These are phyloP conservation scores for Earliella scabrosa DNA, from an alignment of 1,284 basidiomycete species.

Conservation along the genomic window DNA sequence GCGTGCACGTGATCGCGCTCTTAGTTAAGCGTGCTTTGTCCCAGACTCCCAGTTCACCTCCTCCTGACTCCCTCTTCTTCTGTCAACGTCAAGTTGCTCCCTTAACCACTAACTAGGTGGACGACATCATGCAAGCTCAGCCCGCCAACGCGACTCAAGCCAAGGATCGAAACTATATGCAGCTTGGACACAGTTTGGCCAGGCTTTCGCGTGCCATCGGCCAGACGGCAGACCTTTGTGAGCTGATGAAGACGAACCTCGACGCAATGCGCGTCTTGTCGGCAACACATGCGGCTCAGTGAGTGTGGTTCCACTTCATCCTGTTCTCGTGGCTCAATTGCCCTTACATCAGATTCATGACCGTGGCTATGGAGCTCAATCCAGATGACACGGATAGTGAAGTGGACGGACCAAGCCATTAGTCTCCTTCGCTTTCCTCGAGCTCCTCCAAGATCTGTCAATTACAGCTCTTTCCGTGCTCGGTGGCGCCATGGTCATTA, in stretches of 20 bases:
- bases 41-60: background rate
- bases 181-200: constrained; percentile 63
- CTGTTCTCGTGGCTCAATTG: background rate
- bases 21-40: background rate
- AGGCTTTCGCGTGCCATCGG: constrained; percentile 64
- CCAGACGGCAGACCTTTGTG: constrained; percentile 72
- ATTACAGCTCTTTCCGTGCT: too few relatives aligned
- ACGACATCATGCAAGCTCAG: constrained; percentile 30
- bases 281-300: constrained; percentile 76
- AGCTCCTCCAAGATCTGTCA: too few relatives aligned
- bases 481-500: too few relatives aligned
- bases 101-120: too few relatives aligned
- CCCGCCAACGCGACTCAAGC: constrained; percentile 68
- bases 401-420: background rate
- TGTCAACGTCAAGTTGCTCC: too few relatives aligned
- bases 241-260: constrained; percentile 69
- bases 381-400: constrained; percentile 32
- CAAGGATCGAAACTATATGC: constrained; percentile 73
- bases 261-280: constrained; percentile 74
- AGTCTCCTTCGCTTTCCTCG: background rate
- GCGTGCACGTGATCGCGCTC: background rate
- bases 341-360: constrained; percentile 58
- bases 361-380: constrained; percentile 59
- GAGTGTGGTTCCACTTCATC: constrained; percentile 25
- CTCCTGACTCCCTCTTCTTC: too few relatives aligned